Evolutionary conservation across 352 stramenopile species (phyloP), one percentile per base, ranked within the genome.

Genomic region (Phytophthora hibernalis): DNA sequence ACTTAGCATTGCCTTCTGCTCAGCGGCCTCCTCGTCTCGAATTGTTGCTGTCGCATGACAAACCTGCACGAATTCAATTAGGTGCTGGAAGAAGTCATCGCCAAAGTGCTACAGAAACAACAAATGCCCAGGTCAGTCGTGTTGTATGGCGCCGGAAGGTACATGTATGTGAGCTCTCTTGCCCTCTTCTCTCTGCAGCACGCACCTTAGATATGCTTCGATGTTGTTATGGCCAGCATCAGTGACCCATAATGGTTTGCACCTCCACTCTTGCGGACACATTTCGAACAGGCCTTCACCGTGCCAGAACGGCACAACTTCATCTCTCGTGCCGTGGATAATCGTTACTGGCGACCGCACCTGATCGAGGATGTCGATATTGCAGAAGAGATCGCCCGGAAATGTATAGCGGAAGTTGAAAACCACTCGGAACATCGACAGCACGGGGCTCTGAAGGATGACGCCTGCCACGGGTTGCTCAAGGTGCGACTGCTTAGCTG

Each of bases 361-460:
- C 55, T 96, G 72, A 43, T 92, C 74, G 33, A 98, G 91, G 37
- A 93, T 77, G 68, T 99, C 97, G 38, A 99, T 93, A 74, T 99
- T 99, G 65, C 96, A 98, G 70, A 99, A 99, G 69, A 98, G 85
- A 71, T 99, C 97, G 7, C 97, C 96, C 0, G 92, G 82, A 54
- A 99, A 92, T 26, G 96, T 99, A 79, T 98, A 99, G 56, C 97
- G 90, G 81, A 99, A 99, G 76, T 99, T 97, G 78, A 99, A 99
- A 7, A 96, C 97, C 8, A 99, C 97, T 35, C 97, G 89, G 76
- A 98, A 99, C 33, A 98, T 98, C 54, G 93, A 98, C 20, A 99
- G 76, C 20, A 99, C 74, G 9, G 97, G 97, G 61, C 94, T 99
- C 70, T 98, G 93, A 24, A 99, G 72, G 72, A 99, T 98, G 10